A percentile compares a stretch with the other conserved stretches of the same genome.
Evolutionary conservation across 768 basidiomycete species (phyloP).

Genomic region (Sporobolomyces phaffii): DNA sequence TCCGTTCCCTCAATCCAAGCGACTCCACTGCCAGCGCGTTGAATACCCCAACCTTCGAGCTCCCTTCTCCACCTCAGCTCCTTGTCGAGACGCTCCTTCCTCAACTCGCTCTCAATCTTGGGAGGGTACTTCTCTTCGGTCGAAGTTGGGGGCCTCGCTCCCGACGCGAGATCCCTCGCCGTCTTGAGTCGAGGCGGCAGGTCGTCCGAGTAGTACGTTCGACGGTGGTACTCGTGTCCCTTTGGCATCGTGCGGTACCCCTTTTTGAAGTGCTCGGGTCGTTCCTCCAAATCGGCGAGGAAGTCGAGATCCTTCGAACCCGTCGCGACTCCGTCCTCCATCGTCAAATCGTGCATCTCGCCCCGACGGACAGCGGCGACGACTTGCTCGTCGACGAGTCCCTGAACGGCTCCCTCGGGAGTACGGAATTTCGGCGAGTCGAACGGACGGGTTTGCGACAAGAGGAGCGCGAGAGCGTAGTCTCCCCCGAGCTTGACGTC

Average conservation of each 20-base stretch:
- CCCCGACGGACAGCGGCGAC: constrained; percentile 52
- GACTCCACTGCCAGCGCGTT: constrained; percentile 59
- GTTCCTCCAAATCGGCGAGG: constrained; percentile 27
- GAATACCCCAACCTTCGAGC: constrained; percentile 69
- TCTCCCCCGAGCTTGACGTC: constrained; percentile 75
- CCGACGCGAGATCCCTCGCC: constrained; percentile 68
- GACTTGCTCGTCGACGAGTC: constrained; percentile 53
- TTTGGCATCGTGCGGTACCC: constrained; percentile 31
- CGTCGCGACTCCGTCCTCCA: constrained; percentile 22
- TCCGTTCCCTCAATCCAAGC: constrained; percentile 62
- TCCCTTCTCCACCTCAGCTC: constrained; percentile 80
- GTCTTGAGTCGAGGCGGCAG: constrained; percentile 62
- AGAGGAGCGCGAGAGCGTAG: constrained; percentile 69
- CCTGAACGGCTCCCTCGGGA: constrained; percentile 44
- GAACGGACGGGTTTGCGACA: constrained; percentile 60
- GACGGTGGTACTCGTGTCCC: constrained; percentile 53
- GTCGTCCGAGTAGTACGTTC: constrained; percentile 68
- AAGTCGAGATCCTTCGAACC: constrained; percentile 39
- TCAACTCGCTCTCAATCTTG: constrained; percentile 78
- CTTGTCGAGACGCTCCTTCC: constrained; percentile 79
- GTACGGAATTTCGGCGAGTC: constrained; percentile 53
- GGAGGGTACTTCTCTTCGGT: constrained; percentile 72
- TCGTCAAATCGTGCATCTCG: constrained; percentile 8
- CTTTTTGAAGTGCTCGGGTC: constrained; percentile 31
- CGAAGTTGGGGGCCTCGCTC: constrained; percentile 70